These are phyloP conservation scores for Metschnikowia vanudenii DNA, from an alignment of 805 yeast species.

Conservation along the genomic window DNA sequence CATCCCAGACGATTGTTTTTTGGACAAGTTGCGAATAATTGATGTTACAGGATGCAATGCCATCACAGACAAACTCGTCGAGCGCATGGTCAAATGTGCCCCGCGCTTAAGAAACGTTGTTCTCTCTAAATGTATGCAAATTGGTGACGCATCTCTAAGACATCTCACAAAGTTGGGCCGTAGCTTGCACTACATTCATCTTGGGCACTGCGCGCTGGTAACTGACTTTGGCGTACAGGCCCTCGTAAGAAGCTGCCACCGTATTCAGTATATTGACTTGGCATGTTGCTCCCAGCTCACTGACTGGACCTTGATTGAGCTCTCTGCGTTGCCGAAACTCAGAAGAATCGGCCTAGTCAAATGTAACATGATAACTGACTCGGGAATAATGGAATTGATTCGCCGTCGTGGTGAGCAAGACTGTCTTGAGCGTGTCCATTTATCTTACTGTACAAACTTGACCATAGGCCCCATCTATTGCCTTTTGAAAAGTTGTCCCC, in stretches of 20 bases:
- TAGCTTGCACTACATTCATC: slow-evolving; percentile 81
- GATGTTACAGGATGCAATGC: slow-evolving; percentile 83
- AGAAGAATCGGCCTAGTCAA: slow-evolving; percentile 92
- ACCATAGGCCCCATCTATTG: slow-evolving; percentile 75
- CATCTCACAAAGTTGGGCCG: slow-evolving; percentile 73
- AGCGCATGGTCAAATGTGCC: slow-evolving; percentile 67
- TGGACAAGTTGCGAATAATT: slow-evolving; percentile 72
- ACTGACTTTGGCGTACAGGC: slow-evolving; percentile 85
- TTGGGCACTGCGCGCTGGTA: slow-evolving; percentile 89
- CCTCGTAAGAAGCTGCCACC: slow-evolving; percentile 72
- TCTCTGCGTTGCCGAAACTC: slow-evolving; percentile 73
- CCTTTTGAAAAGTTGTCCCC: slow-evolving; percentile 76
- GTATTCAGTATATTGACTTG: slow-evolving; percentile 88
- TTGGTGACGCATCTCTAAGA: slow-evolving; percentile 77
- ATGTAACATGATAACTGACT: slow-evolving; percentile 83
- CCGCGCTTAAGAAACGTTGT: slow-evolving; percentile 87
- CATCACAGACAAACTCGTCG: slow-evolving; percentile 77
- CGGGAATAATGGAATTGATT: slow-evolving; percentile 69
- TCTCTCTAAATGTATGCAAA: slow-evolving; percentile 80
- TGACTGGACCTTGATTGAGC: slow-evolving; percentile 72
- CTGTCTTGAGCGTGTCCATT: slow-evolving; percentile 87
- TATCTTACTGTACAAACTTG: slow-evolving; percentile 83
- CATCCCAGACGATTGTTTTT: slow-evolving; percentile 45
- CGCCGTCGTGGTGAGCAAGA: slow-evolving; percentile 70
- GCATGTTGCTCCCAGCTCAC: slow-evolving; percentile 93